Evolutionary conservation across 768 basidiomycete genomes (phyloP).

Genomic region (Mycena vulgaris): DNA sequence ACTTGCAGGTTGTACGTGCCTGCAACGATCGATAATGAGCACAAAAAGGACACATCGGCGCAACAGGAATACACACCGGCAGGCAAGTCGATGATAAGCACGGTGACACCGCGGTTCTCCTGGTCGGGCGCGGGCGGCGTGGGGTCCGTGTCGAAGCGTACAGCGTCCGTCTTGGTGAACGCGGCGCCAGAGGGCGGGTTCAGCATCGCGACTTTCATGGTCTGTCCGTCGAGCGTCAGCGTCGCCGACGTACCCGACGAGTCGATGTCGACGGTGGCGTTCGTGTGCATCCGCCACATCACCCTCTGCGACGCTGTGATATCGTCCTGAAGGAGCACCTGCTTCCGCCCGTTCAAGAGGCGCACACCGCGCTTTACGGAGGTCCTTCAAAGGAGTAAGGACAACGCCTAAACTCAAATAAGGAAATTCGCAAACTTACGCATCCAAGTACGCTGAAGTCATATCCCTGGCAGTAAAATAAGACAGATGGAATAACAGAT

Average conservation of each 20-base stretch:
- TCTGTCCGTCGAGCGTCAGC: constrained; percentile 79
- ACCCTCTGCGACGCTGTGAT: constrained; percentile 73
- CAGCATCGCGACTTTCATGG: constrained; percentile 76
- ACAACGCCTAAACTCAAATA: not conserved
- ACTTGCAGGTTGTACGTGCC: constrained; percentile 81
- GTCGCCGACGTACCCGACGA: constrained; percentile 77
- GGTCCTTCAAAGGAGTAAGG: constrained; percentile 56
- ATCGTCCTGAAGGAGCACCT: constrained; percentile 96
- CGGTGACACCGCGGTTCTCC: constrained; percentile 83
- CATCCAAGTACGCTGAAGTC: constrained; percentile 79
- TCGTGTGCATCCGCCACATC: constrained; percentile 97
- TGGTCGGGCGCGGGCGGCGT: constrained; percentile 78
- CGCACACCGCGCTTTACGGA: constrained; percentile 91
- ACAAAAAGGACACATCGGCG: not conserved
- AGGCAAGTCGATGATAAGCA: constrained; percentile 79
- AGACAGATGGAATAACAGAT: not conserved
- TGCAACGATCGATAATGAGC: not conserved
- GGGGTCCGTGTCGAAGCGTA: constrained; percentile 72
- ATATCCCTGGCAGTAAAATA: constrained; percentile 61
- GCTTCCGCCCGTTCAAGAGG: constrained; percentile 84
- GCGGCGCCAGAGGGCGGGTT: constrained; percentile 75
- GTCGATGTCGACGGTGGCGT: constrained; percentile 76
- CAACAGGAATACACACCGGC: constrained; percentile 64
- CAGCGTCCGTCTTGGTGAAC: constrained; percentile 71
- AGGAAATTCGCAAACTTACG: constrained; percentile 65